phyloP scores from a whole-genome alignment of 805 yeast genomes.

The Ogataea chonburiensis region DNA sequence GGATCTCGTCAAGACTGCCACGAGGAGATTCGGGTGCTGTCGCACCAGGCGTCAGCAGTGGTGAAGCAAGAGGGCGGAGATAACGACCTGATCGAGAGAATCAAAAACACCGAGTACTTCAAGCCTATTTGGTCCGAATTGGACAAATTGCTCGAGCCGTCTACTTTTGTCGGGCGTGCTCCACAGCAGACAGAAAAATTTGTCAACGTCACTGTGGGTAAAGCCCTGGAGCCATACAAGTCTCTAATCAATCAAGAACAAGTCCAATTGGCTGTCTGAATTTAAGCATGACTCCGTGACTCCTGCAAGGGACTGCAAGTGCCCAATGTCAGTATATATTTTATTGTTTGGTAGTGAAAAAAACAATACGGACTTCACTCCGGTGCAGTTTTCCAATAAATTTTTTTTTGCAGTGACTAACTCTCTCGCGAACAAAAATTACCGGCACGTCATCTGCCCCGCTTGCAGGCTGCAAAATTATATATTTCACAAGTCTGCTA shows the following conservation, averaged over 20 bases:
- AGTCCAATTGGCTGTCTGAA: slow-evolving; percentile 74
- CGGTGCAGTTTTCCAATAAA: slow-evolving; percentile 4
- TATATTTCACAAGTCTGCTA: slow-evolving; percentile 1
- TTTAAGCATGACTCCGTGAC: slow-evolving; percentile 3
- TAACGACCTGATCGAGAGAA: slow-evolving; percentile 90
- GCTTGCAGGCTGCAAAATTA: slow-evolving; percentile 6
- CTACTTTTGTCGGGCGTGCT: slow-evolving; percentile 97
- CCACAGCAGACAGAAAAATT: slow-evolving; percentile 97
- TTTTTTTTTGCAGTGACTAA: slow-evolving; percentile 9
- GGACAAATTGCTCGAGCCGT: slow-evolving; percentile 80
- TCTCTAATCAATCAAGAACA: slow-evolving; percentile 59
- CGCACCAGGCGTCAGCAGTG: slow-evolving; percentile 96
- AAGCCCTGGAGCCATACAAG: slow-evolving; percentile 72
- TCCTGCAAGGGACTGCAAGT: slow-evolving; percentile 8
- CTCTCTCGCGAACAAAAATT: slow-evolving; percentile 1
- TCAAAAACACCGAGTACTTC: slow-evolving; percentile 74
- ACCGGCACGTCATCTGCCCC: slow-evolving; percentile 14
- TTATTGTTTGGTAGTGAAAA: slow-evolving; percentile 2
- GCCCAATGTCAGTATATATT: slow-evolving; percentile 2
- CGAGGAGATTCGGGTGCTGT: slow-evolving; percentile 93
- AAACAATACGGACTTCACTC: slow-evolving; percentile 12
- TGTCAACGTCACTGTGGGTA: slow-evolving; percentile 75
- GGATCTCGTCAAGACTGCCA: slow-evolving; percentile 98
- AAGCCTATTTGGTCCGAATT: slow-evolving; percentile 85
- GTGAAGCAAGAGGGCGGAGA: slow-evolving; percentile 99